phyloP scores from a whole-genome alignment of 345 rosid species.

The Laguncularia racemosa region DNA sequence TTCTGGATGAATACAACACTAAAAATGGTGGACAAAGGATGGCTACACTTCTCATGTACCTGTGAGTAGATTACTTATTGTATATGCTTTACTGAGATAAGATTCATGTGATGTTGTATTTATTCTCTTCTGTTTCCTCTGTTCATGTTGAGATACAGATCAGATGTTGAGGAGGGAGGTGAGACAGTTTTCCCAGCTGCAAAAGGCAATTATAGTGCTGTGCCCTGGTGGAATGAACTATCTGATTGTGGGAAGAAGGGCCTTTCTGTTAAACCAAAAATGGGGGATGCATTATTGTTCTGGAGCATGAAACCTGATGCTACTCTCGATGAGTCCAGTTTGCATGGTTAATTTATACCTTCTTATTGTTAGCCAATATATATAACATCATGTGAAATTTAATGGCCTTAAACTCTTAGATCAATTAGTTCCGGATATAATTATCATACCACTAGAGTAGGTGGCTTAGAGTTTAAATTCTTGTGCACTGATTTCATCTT shows the following conservation, averaged over 20 bases:
- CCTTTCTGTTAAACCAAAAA: slow-evolving; percentile 83
- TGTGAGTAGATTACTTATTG: slow-evolving; percentile 40
- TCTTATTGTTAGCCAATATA: neutral
- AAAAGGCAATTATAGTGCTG: slow-evolving; percentile 67
- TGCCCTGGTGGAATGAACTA: slow-evolving; percentile 93
- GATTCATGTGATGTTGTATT: neutral
- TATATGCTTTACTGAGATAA: neutral
- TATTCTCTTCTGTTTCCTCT: neutral
- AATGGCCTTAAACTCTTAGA: too few relatives aligned
- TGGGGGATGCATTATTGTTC: slow-evolving; percentile 97
- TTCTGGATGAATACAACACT: slow-evolving; percentile 79
- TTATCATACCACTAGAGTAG: neutral
- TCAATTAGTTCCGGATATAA: too few relatives aligned
- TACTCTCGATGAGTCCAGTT: slow-evolving; percentile 69
- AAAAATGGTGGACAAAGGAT: slow-evolving; percentile 94
- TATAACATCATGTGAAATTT: too few relatives aligned
- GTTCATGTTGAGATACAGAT: slow-evolving; percentile 38
- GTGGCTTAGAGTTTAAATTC: neutral
- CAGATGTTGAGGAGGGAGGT: slow-evolving; percentile 98
- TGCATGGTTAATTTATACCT: slow-evolving; percentile 62
- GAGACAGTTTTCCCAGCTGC: slow-evolving; percentile 94
- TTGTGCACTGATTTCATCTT: neutral
- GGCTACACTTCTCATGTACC: slow-evolving; percentile 97
- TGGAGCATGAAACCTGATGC: slow-evolving; percentile 99
- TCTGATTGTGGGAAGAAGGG: slow-evolving; percentile 91